These are phyloP conservation scores for Phialophora expanda DNA, from an alignment of 2,329 filamentous ascomycete genomes.

Conservation along the genomic window DNA sequence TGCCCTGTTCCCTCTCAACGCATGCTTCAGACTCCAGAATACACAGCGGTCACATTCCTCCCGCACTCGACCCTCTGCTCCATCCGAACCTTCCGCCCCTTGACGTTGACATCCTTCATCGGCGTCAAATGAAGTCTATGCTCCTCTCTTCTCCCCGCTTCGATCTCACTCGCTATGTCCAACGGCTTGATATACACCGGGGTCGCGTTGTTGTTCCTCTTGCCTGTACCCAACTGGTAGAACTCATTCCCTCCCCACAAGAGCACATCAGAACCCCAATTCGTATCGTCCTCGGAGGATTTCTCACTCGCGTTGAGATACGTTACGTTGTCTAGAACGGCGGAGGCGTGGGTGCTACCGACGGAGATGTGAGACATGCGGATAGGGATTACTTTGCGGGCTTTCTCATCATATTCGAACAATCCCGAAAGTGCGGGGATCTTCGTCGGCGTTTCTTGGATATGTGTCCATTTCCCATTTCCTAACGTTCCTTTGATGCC, in stretches of 20 bases:
- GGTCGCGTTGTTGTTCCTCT: conserved; percentile 75
- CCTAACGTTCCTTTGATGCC: conserved; percentile 84
- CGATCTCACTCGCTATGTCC: conserved; percentile 67
- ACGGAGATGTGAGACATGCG: conserved; percentile 73
- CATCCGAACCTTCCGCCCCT: conserved; percentile 72
- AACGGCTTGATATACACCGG: conserved; percentile 81
- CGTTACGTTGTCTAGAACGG: conserved; percentile 81
- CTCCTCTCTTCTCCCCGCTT: conserved; percentile 67
- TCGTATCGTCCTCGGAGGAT: conserved; percentile 70
- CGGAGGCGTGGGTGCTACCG: conserved; percentile 79
- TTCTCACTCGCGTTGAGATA: conserved; percentile 62
- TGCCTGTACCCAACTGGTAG: conserved; percentile 91
- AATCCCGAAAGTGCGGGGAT: conserved; percentile 82
- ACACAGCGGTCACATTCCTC: conserved; percentile 79
- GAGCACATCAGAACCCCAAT: conserved; percentile 86
- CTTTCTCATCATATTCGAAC: conserved; percentile 82
- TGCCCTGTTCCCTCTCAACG: background rate
- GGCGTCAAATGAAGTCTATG: conserved; percentile 84
- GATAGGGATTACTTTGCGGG: conserved; percentile 74
- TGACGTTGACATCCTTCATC: conserved; percentile 69
- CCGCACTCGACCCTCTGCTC: conserved; percentile 92
- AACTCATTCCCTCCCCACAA: conserved; percentile 96
- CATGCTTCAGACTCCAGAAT: conserved; percentile 63
- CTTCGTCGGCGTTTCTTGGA: conserved; percentile 77
- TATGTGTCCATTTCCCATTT: conserved; percentile 86